Percentiles rank a stretch among this genome's conserved stretches.
Evolutionary conservation across 2,329 filamentous ascomycete genomes (phyloP).

Genomic region (Elsinoe australis): DNA sequence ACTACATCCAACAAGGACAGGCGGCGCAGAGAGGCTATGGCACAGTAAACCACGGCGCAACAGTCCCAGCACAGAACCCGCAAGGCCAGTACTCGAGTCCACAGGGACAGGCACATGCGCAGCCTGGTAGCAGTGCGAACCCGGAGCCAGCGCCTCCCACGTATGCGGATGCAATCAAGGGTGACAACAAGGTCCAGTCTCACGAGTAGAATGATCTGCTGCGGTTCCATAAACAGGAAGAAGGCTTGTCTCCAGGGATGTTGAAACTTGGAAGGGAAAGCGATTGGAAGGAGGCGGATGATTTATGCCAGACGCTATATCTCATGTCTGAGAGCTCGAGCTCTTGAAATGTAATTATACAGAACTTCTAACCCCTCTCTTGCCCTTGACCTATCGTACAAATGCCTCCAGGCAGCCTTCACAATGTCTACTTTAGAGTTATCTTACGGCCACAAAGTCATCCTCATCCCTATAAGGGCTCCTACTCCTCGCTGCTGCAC

Average conservation of each 20-base stretch:
- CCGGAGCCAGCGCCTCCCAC: constrained; percentile 60
- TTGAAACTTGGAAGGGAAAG: not conserved
- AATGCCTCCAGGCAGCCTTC: too few relatives aligned
- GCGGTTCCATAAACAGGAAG: not conserved
- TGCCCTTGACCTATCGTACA: too few relatives aligned
- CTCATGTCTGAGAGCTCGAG: too few relatives aligned
- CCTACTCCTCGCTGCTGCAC: constrained; percentile 10
- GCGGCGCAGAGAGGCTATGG: constrained; percentile 31
- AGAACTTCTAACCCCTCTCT: too few relatives aligned
- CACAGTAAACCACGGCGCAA: constrained; percentile 30
- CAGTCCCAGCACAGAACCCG: constrained; percentile 23
- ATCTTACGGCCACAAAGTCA: not conserved
- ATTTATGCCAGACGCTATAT: constrained; percentile 6
- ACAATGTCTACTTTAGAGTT: not conserved
- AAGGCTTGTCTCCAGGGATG: not conserved
- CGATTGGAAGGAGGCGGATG: not conserved
- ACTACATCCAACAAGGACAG: constrained; percentile 49
- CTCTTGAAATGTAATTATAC: too few relatives aligned
- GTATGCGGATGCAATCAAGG: constrained; percentile 78
- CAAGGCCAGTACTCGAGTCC: constrained; percentile 33
- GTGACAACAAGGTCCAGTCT: constrained; percentile 79
- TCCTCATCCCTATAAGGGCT: constrained; percentile 13
- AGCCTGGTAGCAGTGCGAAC: constrained; percentile 32
- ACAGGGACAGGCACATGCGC: constrained; percentile 31
- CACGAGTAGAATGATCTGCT: constrained; percentile 45